Conservation (phyloP, 768 basidiomycete species). For the Porpolomopsis calyptriformis region DNA sequence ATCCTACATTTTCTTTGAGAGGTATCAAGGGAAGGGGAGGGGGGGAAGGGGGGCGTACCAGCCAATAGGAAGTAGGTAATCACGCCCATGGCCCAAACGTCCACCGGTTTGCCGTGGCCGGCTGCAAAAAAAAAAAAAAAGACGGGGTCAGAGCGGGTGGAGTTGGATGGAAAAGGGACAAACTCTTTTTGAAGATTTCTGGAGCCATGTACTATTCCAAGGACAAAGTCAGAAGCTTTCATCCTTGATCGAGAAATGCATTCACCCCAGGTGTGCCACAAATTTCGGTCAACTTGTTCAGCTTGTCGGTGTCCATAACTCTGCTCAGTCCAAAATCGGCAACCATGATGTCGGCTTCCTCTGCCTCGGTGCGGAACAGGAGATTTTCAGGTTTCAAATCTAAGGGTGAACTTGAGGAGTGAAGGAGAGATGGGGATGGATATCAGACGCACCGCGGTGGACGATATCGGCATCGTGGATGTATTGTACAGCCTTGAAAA, state of each 20-base stretch:
- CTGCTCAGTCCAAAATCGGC: conserved; percentile 93
- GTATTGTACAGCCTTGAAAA: conserved; percentile 81
- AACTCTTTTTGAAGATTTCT: conserved; percentile 89
- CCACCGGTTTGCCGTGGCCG: conserved; percentile 91
- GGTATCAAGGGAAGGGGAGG: not conserved
- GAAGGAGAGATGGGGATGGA: not conserved
- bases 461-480: conserved; percentile 90
- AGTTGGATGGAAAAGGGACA: conserved; percentile 15
- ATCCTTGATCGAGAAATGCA: conserved; percentile 10
- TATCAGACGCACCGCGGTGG: conserved; percentile 54
- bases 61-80: conserved; percentile 92
- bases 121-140: conserved; percentile 29
- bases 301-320: conserved; percentile 83
- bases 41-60: not conserved
- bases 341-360: conserved; percentile 92
- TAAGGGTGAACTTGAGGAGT: conserved; percentile 16
- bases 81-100: conserved; percentile 96
- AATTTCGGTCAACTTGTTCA: conserved; percentile 83
- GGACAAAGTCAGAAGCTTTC: not conserved
- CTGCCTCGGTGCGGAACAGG: conserved; percentile 79
- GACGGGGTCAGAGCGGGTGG: conserved; percentile 3
- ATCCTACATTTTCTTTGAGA: conserved; percentile 33
- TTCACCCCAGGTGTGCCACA: conserved; percentile 86
- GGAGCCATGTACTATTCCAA: conserved; percentile 76
- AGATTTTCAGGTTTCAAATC: conserved; percentile 98